phyloP scores from a whole-genome alignment of 257 asterid genomes.

The Craterostigma plantagineum region DNA sequence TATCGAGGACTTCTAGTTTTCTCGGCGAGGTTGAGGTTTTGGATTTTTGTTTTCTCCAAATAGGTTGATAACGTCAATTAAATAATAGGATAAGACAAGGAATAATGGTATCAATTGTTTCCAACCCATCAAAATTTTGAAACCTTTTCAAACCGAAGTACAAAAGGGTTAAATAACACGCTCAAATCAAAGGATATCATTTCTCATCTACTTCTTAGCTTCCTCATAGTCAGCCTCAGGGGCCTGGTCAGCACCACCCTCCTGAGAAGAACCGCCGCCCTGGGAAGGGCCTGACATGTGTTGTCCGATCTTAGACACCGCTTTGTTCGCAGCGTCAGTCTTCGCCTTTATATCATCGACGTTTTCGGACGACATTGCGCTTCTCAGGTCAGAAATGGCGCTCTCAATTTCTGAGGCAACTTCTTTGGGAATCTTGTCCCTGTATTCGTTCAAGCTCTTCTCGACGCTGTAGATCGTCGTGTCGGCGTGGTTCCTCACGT shows the following conservation, averaged over 20 bases:
- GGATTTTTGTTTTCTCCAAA: too few relatives aligned
- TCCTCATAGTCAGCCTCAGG: slow-evolving; percentile 73
- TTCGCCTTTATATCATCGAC: slow-evolving; percentile 44
- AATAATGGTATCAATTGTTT: too few relatives aligned
- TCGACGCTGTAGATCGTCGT: slow-evolving; percentile 50
- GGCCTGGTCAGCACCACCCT: slow-evolving; percentile 40
- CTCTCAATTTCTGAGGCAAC: slow-evolving; percentile 51
- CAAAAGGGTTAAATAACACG: too few relatives aligned
- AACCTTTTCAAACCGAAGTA: too few relatives aligned
- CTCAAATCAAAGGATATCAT: too few relatives aligned
- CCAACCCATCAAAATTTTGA: too few relatives aligned
- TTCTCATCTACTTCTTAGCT: slow-evolving; percentile 41
- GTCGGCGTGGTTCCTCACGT: slow-evolving; percentile 45
- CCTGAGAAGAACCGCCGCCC: slow-evolving; percentile 25
- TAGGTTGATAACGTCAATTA: too few relatives aligned
- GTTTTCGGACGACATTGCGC: slow-evolving; percentile 24
- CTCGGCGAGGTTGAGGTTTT: too few relatives aligned
- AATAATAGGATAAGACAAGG: too few relatives aligned
- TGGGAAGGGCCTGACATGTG: too few relatives aligned
- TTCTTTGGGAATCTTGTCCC: slow-evolving; percentile 49
- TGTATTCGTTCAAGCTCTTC: slow-evolving; percentile 53
- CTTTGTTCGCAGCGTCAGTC: slow-evolving; percentile 55
- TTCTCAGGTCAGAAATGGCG: slow-evolving; percentile 43
- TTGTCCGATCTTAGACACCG: slow-evolving; percentile 67
- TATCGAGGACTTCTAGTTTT: too few relatives aligned